phyloP scores from a whole-genome alignment of 225 moss, liverwort and hornwort genomes.

The Climacium dendroides region DNA sequence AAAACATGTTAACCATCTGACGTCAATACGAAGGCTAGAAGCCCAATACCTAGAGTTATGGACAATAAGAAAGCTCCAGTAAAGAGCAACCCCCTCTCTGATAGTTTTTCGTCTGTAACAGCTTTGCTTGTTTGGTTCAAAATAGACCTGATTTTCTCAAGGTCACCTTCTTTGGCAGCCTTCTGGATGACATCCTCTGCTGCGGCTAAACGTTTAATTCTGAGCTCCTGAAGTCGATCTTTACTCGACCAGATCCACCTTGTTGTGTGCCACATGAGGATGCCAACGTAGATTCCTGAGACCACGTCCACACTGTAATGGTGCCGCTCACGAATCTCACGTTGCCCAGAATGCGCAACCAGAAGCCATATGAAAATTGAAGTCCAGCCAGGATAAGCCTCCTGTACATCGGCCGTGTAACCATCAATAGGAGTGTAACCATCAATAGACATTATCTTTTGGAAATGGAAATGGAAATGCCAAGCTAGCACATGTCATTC shows the following conservation, averaged over 20 bases:
- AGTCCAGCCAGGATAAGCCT: constrained; percentile 96
- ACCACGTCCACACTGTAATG: constrained; percentile 95
- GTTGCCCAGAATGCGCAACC: constrained; percentile 74
- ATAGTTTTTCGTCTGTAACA: constrained; percentile 27
- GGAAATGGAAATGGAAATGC: background rate
- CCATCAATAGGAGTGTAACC: background rate
- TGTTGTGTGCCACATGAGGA: constrained; percentile 69
- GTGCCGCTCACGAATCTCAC: constrained; percentile 91
- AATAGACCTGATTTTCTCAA: constrained; percentile 64
- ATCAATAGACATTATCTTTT: background rate
- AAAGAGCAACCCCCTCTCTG: constrained; percentile 29
- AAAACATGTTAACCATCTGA: constrained; percentile 41
- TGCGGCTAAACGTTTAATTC: constrained; percentile 21
- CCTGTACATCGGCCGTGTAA: constrained; percentile 25
- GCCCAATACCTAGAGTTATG: constrained; percentile 39
- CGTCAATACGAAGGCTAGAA: constrained; percentile 77
- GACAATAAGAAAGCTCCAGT: constrained; percentile 30
- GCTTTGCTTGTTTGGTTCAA: constrained; percentile 42
- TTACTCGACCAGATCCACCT: constrained; percentile 74
- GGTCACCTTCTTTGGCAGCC: constrained; percentile 85
- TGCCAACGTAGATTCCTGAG: constrained; percentile 64
- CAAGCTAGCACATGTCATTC: background rate
- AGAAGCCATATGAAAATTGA: constrained; percentile 73
- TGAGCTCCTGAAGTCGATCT: constrained; percentile 40
- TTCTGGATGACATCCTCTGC: constrained; percentile 62